These are phyloP conservation scores for Seiridium unicorne DNA, from an alignment of 2,329 filamentous ascomycete genomes.

Conservation along the genomic window DNA sequence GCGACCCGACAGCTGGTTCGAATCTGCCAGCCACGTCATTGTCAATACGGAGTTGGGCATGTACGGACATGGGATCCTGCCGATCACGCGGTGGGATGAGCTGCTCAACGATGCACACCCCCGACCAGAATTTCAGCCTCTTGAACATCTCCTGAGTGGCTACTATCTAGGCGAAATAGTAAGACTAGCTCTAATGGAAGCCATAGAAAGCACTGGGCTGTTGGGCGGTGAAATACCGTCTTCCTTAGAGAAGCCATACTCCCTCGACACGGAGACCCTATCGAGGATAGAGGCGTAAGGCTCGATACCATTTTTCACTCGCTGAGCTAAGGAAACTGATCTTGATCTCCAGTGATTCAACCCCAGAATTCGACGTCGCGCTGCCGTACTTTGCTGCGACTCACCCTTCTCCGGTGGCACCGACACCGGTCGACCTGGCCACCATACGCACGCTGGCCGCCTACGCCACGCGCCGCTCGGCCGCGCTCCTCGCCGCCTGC, in stretches of 20 bases:
- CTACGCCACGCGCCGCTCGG: slow-evolving; percentile 56
- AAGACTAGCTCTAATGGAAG: slow-evolving; percentile 57
- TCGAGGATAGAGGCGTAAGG: slow-evolving; percentile 57
- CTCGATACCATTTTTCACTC: not conserved
- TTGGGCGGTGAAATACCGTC: slow-evolving; percentile 57
- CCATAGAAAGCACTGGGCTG: slow-evolving; percentile 51
- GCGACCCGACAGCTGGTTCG: slow-evolving; percentile 55
- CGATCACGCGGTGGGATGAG: slow-evolving; percentile 60
- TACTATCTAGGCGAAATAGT: slow-evolving; percentile 67
- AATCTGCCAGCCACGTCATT: slow-evolving; percentile 59
- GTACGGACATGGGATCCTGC: slow-evolving; percentile 60
- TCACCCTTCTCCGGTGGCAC: slow-evolving; percentile 26
- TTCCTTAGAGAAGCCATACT: slow-evolving; percentile 51
- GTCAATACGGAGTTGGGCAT: slow-evolving; percentile 68
- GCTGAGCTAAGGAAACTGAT: no score
- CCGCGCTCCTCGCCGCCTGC: slow-evolving; percentile 57
- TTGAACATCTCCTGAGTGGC: slow-evolving; percentile 54
- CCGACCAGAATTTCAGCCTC: slow-evolving; percentile 41
- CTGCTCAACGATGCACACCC: slow-evolving; percentile 47
- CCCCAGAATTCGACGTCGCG: slow-evolving; percentile 40
- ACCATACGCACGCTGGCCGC: slow-evolving; percentile 52
- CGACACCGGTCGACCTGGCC: slow-evolving; percentile 46
- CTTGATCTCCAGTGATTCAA: slow-evolving; percentile 38
- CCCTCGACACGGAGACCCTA: slow-evolving; percentile 59
- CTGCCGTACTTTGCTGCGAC: slow-evolving; percentile 41